Evolutionary conservation across 495 filamentous ascomycete species (phyloP).

Genomic region (Xylaria sp.): DNA sequence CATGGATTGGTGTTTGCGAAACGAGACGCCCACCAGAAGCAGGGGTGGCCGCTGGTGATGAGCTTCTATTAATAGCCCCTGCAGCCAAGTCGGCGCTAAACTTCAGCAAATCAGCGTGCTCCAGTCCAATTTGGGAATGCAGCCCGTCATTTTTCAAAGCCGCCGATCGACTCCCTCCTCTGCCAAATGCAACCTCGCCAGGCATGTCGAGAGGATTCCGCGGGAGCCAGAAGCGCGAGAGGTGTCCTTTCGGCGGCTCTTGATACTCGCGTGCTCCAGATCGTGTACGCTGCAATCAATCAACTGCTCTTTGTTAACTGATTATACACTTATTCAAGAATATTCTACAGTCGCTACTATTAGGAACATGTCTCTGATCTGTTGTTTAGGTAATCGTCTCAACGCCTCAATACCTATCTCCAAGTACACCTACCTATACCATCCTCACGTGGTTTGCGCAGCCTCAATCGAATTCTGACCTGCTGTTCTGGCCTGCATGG

Average conservation of each 20-base stretch:
- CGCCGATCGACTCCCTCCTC: slow-evolving; percentile 33
- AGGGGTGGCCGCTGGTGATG: slow-evolving; percentile 35
- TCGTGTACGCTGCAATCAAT: background rate
- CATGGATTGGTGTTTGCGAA: slow-evolving; percentile 40
- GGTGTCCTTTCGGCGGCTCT: slow-evolving; percentile 23
- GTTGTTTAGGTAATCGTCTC: background rate
- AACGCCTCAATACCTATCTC: slow-evolving; percentile 4
- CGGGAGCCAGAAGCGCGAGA: slow-evolving; percentile 25
- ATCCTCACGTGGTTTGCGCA: slow-evolving; percentile 22
- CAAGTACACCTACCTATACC: background rate
- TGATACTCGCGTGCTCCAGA: background rate
- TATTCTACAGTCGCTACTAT: background rate
- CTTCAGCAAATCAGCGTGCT: slow-evolving; percentile 35
- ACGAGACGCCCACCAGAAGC: slow-evolving; percentile 36
- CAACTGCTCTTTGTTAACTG: background rate
- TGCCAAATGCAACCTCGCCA: slow-evolving; percentile 34
- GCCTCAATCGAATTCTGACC: slow-evolving; percentile 14
- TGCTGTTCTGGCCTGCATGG: slow-evolving; percentile 13
- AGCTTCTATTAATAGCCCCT: slow-evolving; percentile 43
- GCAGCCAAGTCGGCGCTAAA: slow-evolving; percentile 43
- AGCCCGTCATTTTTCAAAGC: slow-evolving; percentile 40
- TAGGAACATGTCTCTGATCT: background rate
- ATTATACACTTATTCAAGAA: no score
- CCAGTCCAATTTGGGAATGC: slow-evolving; percentile 40
- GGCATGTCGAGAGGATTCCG: slow-evolving; percentile 13